phyloP scores from a whole-genome alignment of 805 yeast species.

The Lachancea lanzarotensis region DNA sequence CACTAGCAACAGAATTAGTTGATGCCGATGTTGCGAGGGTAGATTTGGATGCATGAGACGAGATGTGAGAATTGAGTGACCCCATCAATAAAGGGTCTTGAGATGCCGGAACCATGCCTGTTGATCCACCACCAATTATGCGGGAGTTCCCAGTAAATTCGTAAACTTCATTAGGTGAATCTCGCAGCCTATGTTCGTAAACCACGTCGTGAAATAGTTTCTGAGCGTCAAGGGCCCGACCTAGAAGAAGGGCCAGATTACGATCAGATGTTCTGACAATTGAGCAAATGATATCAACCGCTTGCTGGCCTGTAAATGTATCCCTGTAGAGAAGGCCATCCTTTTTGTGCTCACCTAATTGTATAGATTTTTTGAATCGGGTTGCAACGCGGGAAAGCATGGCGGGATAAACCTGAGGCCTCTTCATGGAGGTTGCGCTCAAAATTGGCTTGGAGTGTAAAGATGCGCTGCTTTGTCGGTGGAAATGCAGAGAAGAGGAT shows the following conservation, averaged over 20 bases:
- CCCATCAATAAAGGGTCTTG: constrained; percentile 26
- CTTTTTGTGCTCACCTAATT: constrained; percentile 71
- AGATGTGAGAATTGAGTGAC: constrained; percentile 15
- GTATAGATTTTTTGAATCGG: constrained; percentile 62
- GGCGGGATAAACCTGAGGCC: constrained; percentile 86
- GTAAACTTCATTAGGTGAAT: constrained; percentile 80
- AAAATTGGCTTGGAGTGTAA: constrained; percentile 39
- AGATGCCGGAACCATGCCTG: constrained; percentile 20
- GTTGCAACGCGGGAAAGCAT: constrained; percentile 77
- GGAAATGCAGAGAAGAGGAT: constrained; percentile 7
- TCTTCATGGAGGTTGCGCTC: constrained; percentile 35
- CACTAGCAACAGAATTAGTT: constrained; percentile 18
- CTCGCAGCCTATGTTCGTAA: constrained; percentile 87
- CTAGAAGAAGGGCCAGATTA: constrained; percentile 79
- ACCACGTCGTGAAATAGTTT: constrained; percentile 92
- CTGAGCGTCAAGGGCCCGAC: constrained; percentile 90
- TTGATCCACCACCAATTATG: constrained; percentile 25
- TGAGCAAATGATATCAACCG: constrained; percentile 82
- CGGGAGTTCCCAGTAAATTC: constrained; percentile 53
- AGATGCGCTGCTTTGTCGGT: constrained; percentile 8
- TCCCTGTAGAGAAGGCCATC: constrained; percentile 90
- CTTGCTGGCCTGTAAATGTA: constrained; percentile 89
- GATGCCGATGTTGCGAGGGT: constrained; percentile 9
- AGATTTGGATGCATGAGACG: constrained; percentile 9
- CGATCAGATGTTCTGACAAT: constrained; percentile 87